Evolutionary conservation across 1,284 basidiomycete genomes (phyloP).

Genomic region (Ustanciosporium gigantosporum): DNA sequence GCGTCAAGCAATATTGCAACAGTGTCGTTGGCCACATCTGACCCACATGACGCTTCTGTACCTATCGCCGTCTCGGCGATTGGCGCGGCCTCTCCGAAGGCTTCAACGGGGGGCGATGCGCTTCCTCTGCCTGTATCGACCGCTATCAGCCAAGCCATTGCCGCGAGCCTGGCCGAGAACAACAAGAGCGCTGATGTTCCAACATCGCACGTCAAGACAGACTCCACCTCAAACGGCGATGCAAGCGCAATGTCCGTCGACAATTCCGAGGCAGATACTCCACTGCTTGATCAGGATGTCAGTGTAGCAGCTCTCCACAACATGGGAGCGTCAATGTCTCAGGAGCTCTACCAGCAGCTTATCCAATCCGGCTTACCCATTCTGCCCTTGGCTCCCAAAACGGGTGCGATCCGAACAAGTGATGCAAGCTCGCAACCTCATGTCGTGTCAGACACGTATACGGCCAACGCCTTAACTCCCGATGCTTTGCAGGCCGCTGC

Average conservation of each 20-base stretch:
- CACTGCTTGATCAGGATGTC: conserved; percentile 9
- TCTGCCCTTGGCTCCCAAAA: conserved; percentile 1
- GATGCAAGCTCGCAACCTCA: no score
- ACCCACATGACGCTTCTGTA: conserved; percentile 17
- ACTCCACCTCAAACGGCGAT: no score
- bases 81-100: conserved; percentile 7
- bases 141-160: conserved; percentile 25
- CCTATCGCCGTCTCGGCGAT: conserved; percentile 24
- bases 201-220: no score
- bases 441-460: no score
- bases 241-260: no score
- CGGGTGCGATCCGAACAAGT: no score
- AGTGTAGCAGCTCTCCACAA: conserved; percentile 24
- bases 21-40: no score
- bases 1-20: no score
- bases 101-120: no score
- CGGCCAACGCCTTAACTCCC: conserved; percentile 6
- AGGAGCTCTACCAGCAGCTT: conserved; percentile 27
- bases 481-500: conserved; percentile 29
- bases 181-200: no score
- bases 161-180: conserved; percentile 24
- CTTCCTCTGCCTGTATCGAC: conserved; percentile 20
- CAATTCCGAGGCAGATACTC: no score
- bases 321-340: conserved; percentile 22
- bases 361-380: conserved; percentile 9